Evolutionary conservation across 1,284 basidiomycete genomes (phyloP), one percentile per base, ranked within the genome.

Genomic region (Agroathelia rolfsii): DNA sequence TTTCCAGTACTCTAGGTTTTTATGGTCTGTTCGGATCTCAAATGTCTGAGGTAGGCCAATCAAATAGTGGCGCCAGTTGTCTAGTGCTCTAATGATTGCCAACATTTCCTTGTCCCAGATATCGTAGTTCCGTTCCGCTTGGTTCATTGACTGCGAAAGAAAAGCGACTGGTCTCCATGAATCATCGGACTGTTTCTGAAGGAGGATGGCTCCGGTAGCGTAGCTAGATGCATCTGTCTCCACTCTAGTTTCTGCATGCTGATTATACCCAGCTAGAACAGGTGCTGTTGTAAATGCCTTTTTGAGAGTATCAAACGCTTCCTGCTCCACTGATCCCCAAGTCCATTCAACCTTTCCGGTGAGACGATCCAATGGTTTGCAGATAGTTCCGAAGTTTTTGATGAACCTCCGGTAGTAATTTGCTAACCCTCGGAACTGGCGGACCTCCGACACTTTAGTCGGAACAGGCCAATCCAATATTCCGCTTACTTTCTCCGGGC

Each of bases 101-200:
- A 63, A 39, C 0, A 61, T 36, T 32, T 60, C 55, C 12, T 58
- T 54, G 30, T 66, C 46, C 25, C 64, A 55, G 0, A 60, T 49
- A 0, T 52, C 52, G 28, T 63, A 64, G 32, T 61, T 59, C 0
- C 53, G 43, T 25, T 59, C 41, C 0, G 59, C 55, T 0, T 32
- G 33, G 5, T 45, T 51, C 11, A 62, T 42, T 0, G 42, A 36
- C 11, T 24, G 30, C 0, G 53, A 61, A 19, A 59, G 49, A 28
- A 49, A 63, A 1, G 54, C 56, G 0, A 59, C 56, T 0, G 52
- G 59, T 0, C 48, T 31, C 0, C 50, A 47, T 0, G 49, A 39
- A 21, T 56, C 49, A 48, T 49, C 48, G 32, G 0, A 51, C 47
- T 0, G 49, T 40, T 22, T 56, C 49, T 48, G 49, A 57, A 1